Evolutionary conservation across 495 filamentous ascomycete genomes (phyloP).

Genomic region (Pyronema domesticum): DNA sequence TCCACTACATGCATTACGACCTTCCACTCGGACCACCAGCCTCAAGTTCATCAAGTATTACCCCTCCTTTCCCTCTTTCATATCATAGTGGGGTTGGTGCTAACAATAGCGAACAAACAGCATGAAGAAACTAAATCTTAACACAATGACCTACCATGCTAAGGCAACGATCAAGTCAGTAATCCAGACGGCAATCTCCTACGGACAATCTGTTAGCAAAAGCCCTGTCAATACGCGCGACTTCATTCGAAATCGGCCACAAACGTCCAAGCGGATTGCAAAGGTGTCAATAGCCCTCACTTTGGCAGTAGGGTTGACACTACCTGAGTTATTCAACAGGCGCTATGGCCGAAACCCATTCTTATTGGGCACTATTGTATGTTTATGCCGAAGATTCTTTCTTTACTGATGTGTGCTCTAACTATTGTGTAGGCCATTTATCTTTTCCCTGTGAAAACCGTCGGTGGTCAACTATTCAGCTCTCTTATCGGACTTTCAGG

Average conservation of each 20-base stretch:
- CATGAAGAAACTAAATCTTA: not conserved
- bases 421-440: constrained; percentile 18
- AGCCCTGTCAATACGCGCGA: not conserved
- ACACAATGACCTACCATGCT: not conserved
- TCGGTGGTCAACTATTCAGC: constrained; percentile 20
- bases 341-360: constrained; percentile 21
- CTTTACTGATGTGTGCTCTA: not conserved
- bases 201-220: not conserved
- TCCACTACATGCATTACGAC: not conserved
- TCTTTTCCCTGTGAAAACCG: constrained; percentile 20
- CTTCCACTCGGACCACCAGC: not conserved
- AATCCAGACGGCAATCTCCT: too few relatives aligned
- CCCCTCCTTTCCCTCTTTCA: not conserved
- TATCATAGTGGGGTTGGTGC: not conserved
- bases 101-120: not conserved
- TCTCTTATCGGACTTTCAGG: constrained; percentile 14
- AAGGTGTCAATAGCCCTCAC: constrained; percentile 18
- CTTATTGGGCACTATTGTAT: constrained; percentile 21
- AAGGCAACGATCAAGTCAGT: not conserved
- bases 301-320: constrained; percentile 15
- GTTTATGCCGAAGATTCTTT: not conserved
- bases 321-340: constrained; percentile 11
- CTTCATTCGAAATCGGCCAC: constrained; percentile 7
- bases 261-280: constrained; percentile 14
- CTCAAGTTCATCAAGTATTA: not conserved